Evolutionary conservation across 2,329 filamentous ascomycete genomes (phyloP), one percentile per base, ranked within the genome.

Genomic region (Aspergillus chevalieri): DNA sequence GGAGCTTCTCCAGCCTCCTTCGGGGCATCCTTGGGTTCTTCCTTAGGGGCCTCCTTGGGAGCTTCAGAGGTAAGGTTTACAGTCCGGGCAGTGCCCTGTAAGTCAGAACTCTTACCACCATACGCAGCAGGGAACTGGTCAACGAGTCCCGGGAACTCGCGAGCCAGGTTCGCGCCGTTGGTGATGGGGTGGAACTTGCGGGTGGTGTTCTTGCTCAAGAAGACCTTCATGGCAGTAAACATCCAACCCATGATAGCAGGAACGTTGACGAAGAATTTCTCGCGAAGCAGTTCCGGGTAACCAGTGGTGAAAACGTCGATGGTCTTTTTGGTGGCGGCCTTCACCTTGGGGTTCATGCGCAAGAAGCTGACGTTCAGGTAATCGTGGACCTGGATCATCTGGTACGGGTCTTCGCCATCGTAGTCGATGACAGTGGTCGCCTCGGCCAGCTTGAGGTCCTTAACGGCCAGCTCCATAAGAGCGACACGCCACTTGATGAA

Each of bases 191-290:
- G 85, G 71, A 90, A 89, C 66, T 90, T 90, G 73, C 85, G 85
- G 57, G 86, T 78, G 1, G 87, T 90, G 63, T 86, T 85, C 45
- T 83, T 77, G 26, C 84, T 82, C 41, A 90, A 75, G 66, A 91
- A 85, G 15, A 88, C 71, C 74, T 89, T 90, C 75, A 90, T 85
- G 47, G 85, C 78, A 17, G 77, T 75, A 67, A 87, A 90, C 65
- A 90, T 80, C 78, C 91, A 96, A 49, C 89, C 87, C 91, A 96
- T 96, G 62, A 96, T 78, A 49, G 84, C 72, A 0, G 92, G 92
- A 5, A 96, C 89, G 63, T 96, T 96, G 73, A 96, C 87, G 66
- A 96, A 96, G 78, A 91, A 96, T 77, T 96, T 96, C 74, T 92
- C 82, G 60, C 82, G 83, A 44, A 96, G 79, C 8, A 95, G 82